Conservation (phyloP, 306 rosid species). For the Prunus padus region DNA sequence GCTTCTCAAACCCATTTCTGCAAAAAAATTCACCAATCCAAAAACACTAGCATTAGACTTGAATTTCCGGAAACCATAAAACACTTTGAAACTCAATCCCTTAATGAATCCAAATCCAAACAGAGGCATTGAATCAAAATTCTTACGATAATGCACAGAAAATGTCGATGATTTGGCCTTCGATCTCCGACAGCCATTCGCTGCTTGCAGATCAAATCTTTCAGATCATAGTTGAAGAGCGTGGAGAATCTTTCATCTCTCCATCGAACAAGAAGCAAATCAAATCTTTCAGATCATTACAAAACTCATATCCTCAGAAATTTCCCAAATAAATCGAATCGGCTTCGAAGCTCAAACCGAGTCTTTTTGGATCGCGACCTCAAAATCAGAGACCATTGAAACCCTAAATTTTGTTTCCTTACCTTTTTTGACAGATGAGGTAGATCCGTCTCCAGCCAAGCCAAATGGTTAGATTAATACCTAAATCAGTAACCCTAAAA, state of each 20-base stretch:
- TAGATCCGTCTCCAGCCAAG: no score
- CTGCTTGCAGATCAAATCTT: slow-evolving; percentile 54
- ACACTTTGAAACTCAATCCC: not conserved
- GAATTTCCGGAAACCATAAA: not conserved
- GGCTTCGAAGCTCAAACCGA: not conserved
- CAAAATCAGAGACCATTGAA: no score
- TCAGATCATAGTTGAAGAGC: slow-evolving; percentile 26
- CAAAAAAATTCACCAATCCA: not conserved
- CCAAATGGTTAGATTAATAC: no score
- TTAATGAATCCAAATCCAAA: not conserved
- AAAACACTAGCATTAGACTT: not conserved
- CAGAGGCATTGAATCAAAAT: not conserved
- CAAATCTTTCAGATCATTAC: not conserved
- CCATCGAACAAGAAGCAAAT: not conserved
- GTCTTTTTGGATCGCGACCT: no score
- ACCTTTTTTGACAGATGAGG: no score
- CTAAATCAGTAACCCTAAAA: no score
- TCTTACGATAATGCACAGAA: slow-evolving; percentile 74
- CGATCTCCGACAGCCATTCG: slow-evolving; percentile 90
- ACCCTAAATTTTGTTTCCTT: no score
- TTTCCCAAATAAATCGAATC: not conserved
- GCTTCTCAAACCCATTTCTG: slow-evolving; percentile 94
- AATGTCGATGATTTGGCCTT: slow-evolving; percentile 73
- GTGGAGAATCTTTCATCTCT: slow-evolving; percentile 28
- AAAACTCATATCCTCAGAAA: slow-evolving; percentile 7